A percentile compares a stretch with the other conserved stretches of the same genome.
Conservation (phyloP, 2,329 filamentous ascomycete genomes). For the Parascedosporium putredinis region DNA sequence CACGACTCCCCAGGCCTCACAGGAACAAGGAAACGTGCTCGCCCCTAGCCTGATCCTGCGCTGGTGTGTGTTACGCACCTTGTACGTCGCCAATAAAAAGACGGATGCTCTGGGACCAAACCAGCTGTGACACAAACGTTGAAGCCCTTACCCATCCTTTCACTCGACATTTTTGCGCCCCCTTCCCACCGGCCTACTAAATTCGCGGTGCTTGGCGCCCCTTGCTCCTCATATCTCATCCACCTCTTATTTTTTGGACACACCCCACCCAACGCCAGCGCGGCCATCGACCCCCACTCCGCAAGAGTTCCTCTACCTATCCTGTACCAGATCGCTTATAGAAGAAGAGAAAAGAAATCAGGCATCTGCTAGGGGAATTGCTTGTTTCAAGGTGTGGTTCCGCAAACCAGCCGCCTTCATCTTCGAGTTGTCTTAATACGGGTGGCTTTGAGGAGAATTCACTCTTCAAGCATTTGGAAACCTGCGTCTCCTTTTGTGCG, state of each 20-base stretch:
- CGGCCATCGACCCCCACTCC: no score
- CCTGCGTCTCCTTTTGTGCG: neutral
- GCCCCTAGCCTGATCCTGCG: neutral
- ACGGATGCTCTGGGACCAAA: neutral
- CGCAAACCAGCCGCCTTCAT: neutral
- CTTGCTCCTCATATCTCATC: neutral
- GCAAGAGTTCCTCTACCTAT: no score
- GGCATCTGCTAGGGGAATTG: no score
- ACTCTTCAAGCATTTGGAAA: no score
- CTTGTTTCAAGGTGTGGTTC: neutral
- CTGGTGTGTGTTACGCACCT: neutral
- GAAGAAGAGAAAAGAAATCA: no score
- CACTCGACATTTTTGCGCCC: neutral
- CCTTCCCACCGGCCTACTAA: no score
- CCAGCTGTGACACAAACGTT: neutral
- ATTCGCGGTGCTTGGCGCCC: no score
- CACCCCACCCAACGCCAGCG: neutral
- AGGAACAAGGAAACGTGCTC: neutral
- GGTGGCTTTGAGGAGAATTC: no score
- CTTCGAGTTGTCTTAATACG: neutral
- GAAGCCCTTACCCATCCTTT: neutral
- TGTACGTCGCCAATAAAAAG: neutral
- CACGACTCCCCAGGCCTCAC: neutral
- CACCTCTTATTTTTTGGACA: neutral
- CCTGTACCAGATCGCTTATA: no score